A percentile compares a stretch with the other conserved stretches of the same genome.
Evolutionary conservation across 345 rosid genomes (phyloP).

Genomic region (Balakata baccata): DNA sequence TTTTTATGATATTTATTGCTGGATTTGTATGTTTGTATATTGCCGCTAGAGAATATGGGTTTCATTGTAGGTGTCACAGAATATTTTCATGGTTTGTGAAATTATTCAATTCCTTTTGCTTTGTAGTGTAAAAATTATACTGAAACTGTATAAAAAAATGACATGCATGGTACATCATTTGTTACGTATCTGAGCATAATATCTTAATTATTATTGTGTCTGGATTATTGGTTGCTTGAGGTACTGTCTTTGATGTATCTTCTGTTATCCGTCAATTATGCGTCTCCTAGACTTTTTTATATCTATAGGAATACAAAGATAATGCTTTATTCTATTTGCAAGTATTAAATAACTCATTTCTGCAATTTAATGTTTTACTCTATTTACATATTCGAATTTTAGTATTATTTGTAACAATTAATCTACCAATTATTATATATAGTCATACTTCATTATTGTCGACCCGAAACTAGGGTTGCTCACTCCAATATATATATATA

Average conservation of each 20-base stretch:
- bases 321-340: background rate
- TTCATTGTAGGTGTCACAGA: no score
- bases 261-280: background rate
- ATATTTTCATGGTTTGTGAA: no score
- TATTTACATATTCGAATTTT: no score
- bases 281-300: no score
- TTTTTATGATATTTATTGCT: background rate
- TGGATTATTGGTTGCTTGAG: background rate
- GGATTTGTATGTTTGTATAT: background rate
- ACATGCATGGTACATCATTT: background rate
- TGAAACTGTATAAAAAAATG: background rate
- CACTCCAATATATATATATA: no score
- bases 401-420: no score
- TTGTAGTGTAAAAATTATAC: background rate
- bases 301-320: background rate
- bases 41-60: no score
- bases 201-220: background rate
- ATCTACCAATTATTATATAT: no score
- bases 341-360: no score
- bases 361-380: conserved; percentile 12
- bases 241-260: background rate
- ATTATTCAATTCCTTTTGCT: background rate
- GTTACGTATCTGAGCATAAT: background rate
- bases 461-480: no score
- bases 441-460: no score